phyloP scores from a whole-genome alignment of 495 filamentous ascomycete genomes.

The Aspergillus nidulans region DNA sequence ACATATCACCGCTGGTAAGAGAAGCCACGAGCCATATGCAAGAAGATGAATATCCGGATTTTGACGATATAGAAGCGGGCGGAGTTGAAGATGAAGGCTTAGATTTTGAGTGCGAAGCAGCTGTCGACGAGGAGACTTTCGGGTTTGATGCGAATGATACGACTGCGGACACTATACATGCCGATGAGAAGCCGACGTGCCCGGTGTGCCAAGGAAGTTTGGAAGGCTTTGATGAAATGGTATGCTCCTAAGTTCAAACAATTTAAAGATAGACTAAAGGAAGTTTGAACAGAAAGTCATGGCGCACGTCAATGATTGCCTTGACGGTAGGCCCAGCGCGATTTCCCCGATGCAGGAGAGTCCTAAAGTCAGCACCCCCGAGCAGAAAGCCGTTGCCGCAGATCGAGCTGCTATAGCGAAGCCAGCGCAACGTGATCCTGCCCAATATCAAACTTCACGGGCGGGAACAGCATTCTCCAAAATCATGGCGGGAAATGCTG shows the following conservation, averaged over 20 bases:
- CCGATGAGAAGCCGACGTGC: constrained; percentile 42
- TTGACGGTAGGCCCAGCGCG: constrained; percentile 71
- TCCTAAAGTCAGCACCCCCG: constrained; percentile 6
- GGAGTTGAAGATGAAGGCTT: constrained; percentile 34
- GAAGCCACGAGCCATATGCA: constrained; percentile 53
- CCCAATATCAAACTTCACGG: constrained; percentile 42
- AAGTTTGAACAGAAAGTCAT: constrained; percentile 41
- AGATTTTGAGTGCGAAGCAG: constrained; percentile 33
- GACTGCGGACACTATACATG: constrained; percentile 39
- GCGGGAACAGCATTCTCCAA: constrained; percentile 75
- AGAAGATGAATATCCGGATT: constrained; percentile 59
- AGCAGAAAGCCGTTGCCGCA: constrained; percentile 48
- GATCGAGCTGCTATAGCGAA: constrained; percentile 64
- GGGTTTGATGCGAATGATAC: constrained; percentile 23
- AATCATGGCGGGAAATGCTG: constrained; percentile 85
- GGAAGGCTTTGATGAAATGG: constrained; percentile 52
- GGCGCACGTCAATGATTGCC: constrained; percentile 83
- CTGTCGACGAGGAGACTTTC: constrained; percentile 20
- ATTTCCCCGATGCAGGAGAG: constrained; percentile 29
- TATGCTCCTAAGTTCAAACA: constrained; percentile 22
- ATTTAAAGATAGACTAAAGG: not conserved
- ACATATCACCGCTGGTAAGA: constrained; percentile 46
- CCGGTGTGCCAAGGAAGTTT: constrained; percentile 71
- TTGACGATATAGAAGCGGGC: constrained; percentile 61
- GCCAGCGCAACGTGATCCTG: constrained; percentile 74